Conservation (phyloP, 192 early-diverging fungal species). For the Chytriomyces confervae region DNA sequence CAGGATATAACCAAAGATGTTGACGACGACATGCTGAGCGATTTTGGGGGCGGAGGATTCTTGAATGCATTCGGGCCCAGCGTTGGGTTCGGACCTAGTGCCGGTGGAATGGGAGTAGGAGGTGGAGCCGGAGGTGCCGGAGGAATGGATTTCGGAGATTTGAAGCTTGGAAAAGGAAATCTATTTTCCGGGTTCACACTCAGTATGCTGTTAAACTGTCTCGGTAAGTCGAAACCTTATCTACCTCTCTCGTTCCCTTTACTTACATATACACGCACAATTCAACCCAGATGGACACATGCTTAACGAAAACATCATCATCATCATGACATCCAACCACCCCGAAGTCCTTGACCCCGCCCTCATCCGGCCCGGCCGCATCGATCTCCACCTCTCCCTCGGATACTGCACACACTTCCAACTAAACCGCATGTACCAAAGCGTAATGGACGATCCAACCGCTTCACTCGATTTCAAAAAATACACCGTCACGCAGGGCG, state of each 20-base stretch:
- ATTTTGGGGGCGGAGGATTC: not conserved
- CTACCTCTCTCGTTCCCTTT: not conserved
- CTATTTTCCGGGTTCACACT: conserved; percentile 41
- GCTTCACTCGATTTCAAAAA: conserved; percentile 31
- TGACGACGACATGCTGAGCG: conserved; percentile 7
- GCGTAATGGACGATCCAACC: conserved; percentile 45
- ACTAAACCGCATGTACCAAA: conserved; percentile 55
- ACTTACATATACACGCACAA: not conserved
- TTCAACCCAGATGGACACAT: conserved; percentile 59
- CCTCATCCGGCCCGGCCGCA: conserved; percentile 66
- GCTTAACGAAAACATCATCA: conserved; percentile 55
- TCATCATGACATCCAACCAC: conserved; percentile 72
- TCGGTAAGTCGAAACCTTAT: conserved; percentile 25
- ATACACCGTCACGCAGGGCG: conserved; percentile 45
- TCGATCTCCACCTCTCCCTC: conserved; percentile 64
- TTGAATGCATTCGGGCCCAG: not conserved
- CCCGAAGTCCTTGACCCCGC: conserved; percentile 65
- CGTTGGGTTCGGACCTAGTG: not conserved
- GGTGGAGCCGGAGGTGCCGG: not conserved
- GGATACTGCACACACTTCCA: conserved; percentile 67
- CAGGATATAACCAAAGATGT: conserved; percentile 22
- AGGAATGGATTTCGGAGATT: conserved; percentile 15
- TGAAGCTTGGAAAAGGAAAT: conserved; percentile 13
- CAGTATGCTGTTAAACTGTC: conserved; percentile 56
- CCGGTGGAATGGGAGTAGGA: not conserved